These are phyloP conservation scores for Aegle marmelos DNA, from an alignment of 345 rosid species.

Conservation along the genomic window DNA sequence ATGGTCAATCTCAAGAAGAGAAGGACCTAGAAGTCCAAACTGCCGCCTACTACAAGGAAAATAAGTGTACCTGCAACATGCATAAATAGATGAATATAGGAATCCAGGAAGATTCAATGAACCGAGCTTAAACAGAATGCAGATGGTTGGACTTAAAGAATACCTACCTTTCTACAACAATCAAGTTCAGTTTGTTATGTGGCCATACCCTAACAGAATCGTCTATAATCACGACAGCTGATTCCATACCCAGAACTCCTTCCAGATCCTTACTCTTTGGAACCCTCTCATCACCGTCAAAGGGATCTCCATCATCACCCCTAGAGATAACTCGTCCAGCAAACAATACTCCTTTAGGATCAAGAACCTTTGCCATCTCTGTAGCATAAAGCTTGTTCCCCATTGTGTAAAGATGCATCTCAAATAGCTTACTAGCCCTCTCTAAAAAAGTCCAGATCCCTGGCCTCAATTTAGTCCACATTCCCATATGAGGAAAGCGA, in stretches of 20 bases:
- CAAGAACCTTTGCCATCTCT: conserved; percentile 99
- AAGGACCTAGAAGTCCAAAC: conserved; percentile 94
- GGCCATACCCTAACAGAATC: conserved; percentile 99
- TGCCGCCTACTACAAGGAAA: conserved; percentile 97
- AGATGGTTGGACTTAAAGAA: neutral
- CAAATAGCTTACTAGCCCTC: conserved; percentile 89
- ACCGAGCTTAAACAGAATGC: neutral
- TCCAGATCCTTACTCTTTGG: conserved; percentile 97
- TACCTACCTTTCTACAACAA: conserved; percentile 86
- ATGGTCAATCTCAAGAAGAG: conserved; percentile 95
- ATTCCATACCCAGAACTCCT: conserved; percentile 99
- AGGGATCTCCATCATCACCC: conserved; percentile 89
- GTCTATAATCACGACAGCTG: conserved; percentile 88
- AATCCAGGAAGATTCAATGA: neutral
- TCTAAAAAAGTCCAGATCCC: conserved; percentile 97
- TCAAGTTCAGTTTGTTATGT: conserved; percentile 81
- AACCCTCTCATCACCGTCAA: conserved; percentile 84
- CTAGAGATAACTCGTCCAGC: conserved; percentile 93
- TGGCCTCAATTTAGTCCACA: conserved; percentile 99
- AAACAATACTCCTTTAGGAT: conserved; percentile 81
- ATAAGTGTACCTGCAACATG: conserved; percentile 75
- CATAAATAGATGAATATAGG: conserved; percentile 10
- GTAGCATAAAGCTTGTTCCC: conserved; percentile 98
- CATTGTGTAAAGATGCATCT: conserved; percentile 97
- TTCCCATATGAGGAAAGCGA: conserved; percentile 91